Conservation (phyloP, 345 rosid genomes). For the Syzygium jambos region DNA sequence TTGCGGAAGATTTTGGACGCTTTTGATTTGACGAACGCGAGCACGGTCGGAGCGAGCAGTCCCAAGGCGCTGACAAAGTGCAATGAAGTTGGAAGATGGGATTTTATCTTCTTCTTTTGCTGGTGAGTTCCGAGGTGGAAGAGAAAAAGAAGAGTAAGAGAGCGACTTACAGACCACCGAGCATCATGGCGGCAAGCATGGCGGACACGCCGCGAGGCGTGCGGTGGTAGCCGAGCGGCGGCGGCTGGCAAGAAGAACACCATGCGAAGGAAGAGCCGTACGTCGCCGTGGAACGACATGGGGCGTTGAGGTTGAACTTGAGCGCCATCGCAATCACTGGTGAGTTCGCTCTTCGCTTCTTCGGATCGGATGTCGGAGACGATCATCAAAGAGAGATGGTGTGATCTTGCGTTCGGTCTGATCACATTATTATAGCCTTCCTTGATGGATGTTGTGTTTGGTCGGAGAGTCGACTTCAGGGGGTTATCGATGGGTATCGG, state of each 20-base stretch:
- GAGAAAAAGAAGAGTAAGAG: background rate
- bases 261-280: background rate
- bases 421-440: background rate
- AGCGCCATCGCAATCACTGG: background rate
- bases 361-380: background rate
- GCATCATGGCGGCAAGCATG: background rate
- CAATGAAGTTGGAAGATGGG: background rate
- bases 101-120: background rate
- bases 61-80: background rate
- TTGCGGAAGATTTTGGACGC: background rate
- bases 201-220: background rate
- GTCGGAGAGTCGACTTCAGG: rapidly evolving
- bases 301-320: background rate
- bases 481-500: rapidly evolving
- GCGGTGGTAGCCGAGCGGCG: background rate
- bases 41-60: background rate
- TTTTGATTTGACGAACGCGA: background rate
- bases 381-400: background rate
- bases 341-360: background rate
- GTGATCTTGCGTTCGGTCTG: background rate
- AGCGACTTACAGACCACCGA: background rate
- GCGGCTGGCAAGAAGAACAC: background rate
- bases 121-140: background rate
- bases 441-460: background rate
- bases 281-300: background rate